Evolutionary conservation across 2,329 filamentous ascomycete genomes (phyloP).

Genomic region (Clonostachys rosea): DNA sequence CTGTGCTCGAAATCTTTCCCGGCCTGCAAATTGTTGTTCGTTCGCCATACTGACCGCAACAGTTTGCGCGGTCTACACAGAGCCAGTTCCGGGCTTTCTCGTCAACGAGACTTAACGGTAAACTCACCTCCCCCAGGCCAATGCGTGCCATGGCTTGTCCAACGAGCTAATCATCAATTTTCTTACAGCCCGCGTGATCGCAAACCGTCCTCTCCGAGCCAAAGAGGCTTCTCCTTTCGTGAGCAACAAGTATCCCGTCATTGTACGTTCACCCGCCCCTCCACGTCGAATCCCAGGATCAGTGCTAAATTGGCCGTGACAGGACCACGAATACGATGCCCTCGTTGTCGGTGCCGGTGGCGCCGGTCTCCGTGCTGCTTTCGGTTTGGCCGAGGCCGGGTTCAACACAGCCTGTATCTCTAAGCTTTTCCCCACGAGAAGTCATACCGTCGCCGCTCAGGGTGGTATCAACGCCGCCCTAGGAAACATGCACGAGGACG

Average conservation of each 20-base stretch:
- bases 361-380: conserved; percentile 75
- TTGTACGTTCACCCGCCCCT: conserved; percentile 53
- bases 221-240: conserved; percentile 89
- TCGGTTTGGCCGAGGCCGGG: conserved; percentile 81
- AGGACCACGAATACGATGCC: conserved; percentile 98
- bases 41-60: conserved; percentile 12
- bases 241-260: conserved; percentile 88
- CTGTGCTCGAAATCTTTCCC: no score
- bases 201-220: conserved; percentile 79
- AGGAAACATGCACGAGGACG: conserved; percentile 96
- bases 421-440: conserved; percentile 82
- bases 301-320: not conserved
- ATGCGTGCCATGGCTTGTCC: conserved; percentile 1
- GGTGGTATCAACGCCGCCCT: conserved; percentile 86
- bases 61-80: conserved; percentile 62
- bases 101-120: conserved; percentile 55
- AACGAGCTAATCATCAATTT: not conserved
- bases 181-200: conserved; percentile 71
- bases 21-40: conserved; percentile 3
- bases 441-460: conserved; percentile 77
- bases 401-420: conserved; percentile 88
- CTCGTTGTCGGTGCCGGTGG: conserved; percentile 87
- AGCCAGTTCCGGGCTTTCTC: conserved; percentile 77
- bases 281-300: not conserved
- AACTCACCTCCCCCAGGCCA: conserved; percentile 6